These are phyloP conservation scores for Exsudoporus floridanus DNA, from an alignment of 1,284 basidiomycete species.

Conservation along the genomic window DNA sequence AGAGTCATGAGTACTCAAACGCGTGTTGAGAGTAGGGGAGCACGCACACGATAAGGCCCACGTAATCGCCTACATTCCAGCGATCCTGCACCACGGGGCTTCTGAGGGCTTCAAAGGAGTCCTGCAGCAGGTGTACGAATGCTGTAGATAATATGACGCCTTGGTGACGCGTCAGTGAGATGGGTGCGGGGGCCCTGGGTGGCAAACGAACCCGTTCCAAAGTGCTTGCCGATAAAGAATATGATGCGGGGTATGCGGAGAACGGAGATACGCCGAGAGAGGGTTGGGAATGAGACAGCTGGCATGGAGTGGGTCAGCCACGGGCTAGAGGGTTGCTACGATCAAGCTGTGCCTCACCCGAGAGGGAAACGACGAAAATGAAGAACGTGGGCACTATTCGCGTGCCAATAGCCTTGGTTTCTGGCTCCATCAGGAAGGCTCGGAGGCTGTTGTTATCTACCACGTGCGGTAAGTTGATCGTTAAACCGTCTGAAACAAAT, in stretches of 20 bases:
- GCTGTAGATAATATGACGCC: slow-evolving; percentile 78
- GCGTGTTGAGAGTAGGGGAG: background rate
- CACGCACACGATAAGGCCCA: slow-evolving; percentile 71
- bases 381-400: slow-evolving; percentile 37
- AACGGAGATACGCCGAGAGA: slow-evolving; percentile 54
- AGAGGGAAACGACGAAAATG: slow-evolving; percentile 46
- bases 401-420: slow-evolving; percentile 3
- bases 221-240: slow-evolving; percentile 80
- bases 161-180: slow-evolving; percentile 22
- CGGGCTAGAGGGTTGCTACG: background rate
- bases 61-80: slow-evolving; percentile 53
- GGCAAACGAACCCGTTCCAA: slow-evolving; percentile 60
- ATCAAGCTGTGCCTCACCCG: slow-evolving; percentile 24
- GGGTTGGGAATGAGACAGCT: slow-evolving; percentile 69
- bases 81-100: slow-evolving; percentile 44
- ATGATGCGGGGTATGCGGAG: slow-evolving; percentile 61
- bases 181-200: background rate
- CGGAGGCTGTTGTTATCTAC: background rate
- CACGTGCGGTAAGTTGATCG: background rate
- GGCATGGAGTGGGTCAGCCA: slow-evolving; percentile 1
- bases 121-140: slow-evolving; percentile 75
- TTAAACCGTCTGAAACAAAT: background rate
- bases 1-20: slow-evolving; percentile 3
- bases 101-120: slow-evolving; percentile 63
- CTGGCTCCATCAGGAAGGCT: slow-evolving; percentile 1